Percentiles rank a stretch among this genome's conserved stretches.
These are phyloP conservation scores for Drosera spatulata DNA, from an alignment of 179 eudicot species.

Conservation along the genomic window DNA sequence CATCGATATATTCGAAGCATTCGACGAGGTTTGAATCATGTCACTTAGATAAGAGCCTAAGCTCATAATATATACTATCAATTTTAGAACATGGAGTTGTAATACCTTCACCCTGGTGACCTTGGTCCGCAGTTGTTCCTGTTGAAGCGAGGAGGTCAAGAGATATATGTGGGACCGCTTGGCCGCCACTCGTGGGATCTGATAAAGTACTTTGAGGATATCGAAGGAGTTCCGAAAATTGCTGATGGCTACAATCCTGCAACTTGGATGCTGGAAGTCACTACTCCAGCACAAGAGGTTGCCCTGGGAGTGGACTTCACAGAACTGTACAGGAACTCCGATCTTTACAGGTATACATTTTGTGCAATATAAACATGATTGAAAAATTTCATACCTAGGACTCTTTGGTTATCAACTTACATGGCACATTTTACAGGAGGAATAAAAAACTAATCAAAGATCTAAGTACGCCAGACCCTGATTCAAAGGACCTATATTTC, in stretches of 20 bases:
- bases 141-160: slow-evolving; percentile 36
- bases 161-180: slow-evolving; percentile 36
- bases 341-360: slow-evolving; percentile 1
- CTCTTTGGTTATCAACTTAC: no score
- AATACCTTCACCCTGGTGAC: no score
- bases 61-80: not conserved
- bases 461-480: slow-evolving; percentile 53
- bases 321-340: not conserved
- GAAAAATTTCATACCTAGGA: no score
- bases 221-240: not conserved
- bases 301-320: slow-evolving; percentile 2
- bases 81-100: not conserved
- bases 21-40: slow-evolving; percentile 24
- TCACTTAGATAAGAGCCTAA: not conserved
- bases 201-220: slow-evolving; percentile 32
- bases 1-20: slow-evolving; percentile 22
- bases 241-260: slow-evolving; percentile 1
- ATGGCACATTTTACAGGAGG: slow-evolving; percentile 33
- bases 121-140: slow-evolving; percentile 22
- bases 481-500: slow-evolving; percentile 59
- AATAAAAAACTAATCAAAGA: slow-evolving; percentile 56
- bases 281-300: slow-evolving; percentile 1
- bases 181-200: slow-evolving; percentile 26
- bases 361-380: no score
- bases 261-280: slow-evolving; percentile 2